Evolutionary conservation across 345 rosid species (phyloP), one percentile per base, ranked within the genome.

Genomic region (Eucalyptus virginea): DNA sequence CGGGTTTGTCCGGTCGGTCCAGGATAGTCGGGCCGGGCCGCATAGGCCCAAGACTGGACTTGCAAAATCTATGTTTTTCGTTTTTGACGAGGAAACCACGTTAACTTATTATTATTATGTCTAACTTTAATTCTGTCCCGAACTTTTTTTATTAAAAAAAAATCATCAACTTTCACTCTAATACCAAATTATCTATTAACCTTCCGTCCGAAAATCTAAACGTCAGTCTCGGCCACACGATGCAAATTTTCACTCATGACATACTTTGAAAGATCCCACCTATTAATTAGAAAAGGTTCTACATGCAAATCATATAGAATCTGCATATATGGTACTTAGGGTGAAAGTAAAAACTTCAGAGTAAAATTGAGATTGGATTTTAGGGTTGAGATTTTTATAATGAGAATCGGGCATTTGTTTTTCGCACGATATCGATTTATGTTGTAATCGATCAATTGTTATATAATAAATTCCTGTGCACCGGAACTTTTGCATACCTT

Each of bases 341-440:
- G 77, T n/a, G 3, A 65, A n/a, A 65, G 77, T 16, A n/a, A n/a
- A 65, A 15, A n/a, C 4, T n/a, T n/a, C 6, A 0, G 3, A 65
- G 5, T 1, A 65, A 65, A 65, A n/a, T 65, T 65, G 77, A n/a
- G 11, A n/a, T 1, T 65, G 19, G 21, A 65, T 15, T 30, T 15
- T n/a, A n/a, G 15, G 21, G 34, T 8, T 65, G 32, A 62, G 4
- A 6, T 13, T 4, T 3, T n/a, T 65, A n/a, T 0, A 2, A n/a
- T 52, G 40, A 34, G 40, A n/a, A n/a, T 4, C 3, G 16, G 5
- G 6, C 37, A 8, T n/a, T n/a, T n/a, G 40, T 65, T 28, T 62
- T 28, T 28, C 3, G 9, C 69, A 62, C 8, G 2, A 60, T 6
- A 60, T 2, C 0, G 9, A 67, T 67, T 67, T 0, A n/a, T n/a